These are phyloP conservation scores for Colletotrichum coccodes DNA, from an alignment of 2,329 filamentous ascomycete genomes.

Conservation along the genomic window DNA sequence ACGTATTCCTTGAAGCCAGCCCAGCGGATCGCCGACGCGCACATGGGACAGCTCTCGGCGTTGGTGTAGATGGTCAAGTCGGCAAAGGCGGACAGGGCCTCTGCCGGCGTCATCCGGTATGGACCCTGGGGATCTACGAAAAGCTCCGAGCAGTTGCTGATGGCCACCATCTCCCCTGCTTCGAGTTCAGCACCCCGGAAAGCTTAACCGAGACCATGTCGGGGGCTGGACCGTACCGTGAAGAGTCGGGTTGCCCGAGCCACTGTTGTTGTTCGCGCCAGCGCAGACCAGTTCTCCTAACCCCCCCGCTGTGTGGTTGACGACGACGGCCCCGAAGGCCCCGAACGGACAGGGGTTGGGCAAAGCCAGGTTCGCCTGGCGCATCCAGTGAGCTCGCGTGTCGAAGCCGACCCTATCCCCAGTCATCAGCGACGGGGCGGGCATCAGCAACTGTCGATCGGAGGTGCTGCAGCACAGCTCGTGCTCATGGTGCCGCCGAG, in stretches of 20 bases:
- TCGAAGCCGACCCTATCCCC: constrained; percentile 43
- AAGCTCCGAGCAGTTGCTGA: constrained; percentile 61
- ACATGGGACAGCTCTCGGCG: constrained; percentile 68
- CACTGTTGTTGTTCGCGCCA: constrained; percentile 56
- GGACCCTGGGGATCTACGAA: constrained; percentile 56
- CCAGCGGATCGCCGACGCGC: constrained; percentile 66
- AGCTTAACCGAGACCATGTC: too few relatives aligned
- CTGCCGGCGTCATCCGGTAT: constrained; percentile 52
- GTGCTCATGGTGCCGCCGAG: not conserved
- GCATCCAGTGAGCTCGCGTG: constrained; percentile 62
- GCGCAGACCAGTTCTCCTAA: constrained; percentile 59
- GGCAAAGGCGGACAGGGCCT: constrained; percentile 56
- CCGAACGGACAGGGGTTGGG: constrained; percentile 61
- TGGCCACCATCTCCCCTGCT: constrained; percentile 63
- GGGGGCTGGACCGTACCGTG: constrained; percentile 50
- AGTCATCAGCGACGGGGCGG: not conserved
- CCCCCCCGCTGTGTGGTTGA: constrained; percentile 60
- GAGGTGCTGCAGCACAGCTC: not conserved
- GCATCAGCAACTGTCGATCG: not conserved
- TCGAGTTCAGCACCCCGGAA: not conserved
- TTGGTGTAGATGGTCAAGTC: constrained; percentile 65
- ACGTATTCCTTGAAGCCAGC: constrained; percentile 65
- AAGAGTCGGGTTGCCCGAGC: constrained; percentile 61
- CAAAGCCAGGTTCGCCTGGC: constrained; percentile 57
- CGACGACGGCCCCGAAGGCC: constrained; percentile 64